phyloP scores from a whole-genome alignment of 2,329 filamentous ascomycete species.

The Cladobotryum protrusum region DNA sequence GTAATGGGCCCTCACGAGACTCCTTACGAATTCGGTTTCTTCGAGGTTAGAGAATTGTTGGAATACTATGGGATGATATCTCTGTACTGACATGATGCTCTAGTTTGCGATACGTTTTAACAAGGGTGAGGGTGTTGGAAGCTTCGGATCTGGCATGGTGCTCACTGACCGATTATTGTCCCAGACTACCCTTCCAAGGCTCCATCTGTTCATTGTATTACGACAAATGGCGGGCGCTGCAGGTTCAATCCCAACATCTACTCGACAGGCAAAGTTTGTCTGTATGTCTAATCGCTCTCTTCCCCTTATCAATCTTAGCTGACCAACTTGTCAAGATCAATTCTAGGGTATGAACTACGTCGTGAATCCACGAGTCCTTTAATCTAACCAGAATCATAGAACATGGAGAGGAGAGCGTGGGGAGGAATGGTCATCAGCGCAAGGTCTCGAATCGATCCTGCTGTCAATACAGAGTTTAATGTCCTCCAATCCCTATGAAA shows the following conservation, averaged over 20 bases:
- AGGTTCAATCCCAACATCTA: constrained; percentile 99
- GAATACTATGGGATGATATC: neutral
- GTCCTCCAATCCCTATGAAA: constrained; percentile 89
- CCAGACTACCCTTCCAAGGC: constrained; percentile 75
- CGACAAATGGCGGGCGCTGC: constrained; percentile 81
- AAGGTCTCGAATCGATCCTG: constrained; percentile 88
- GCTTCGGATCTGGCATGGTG: neutral
- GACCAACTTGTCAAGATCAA: constrained; percentile 53
- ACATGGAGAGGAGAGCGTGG: constrained; percentile 89
- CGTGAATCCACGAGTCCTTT: neutral
- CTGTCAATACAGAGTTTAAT: constrained; percentile 95
- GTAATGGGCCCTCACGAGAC: constrained; percentile 92
- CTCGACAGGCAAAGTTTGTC: constrained; percentile 79
- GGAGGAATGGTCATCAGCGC: constrained; percentile 94
- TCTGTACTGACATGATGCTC: constrained; percentile 4
- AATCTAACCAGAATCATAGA: constrained; percentile 38
- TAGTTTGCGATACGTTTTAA: constrained; percentile 74
- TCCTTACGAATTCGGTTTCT: constrained; percentile 96
- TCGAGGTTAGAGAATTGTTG: constrained; percentile 60
- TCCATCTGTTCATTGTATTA: constrained; percentile 59
- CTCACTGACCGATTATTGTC: neutral
- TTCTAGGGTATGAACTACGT: constrained; percentile 61
- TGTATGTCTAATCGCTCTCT: constrained; percentile 51
- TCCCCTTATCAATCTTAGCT: neutral
- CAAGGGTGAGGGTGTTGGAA: constrained; percentile 47